Evolutionary conservation across 2,329 filamentous ascomycete genomes (phyloP).

Genomic region (Aspergillus luchuensis): DNA sequence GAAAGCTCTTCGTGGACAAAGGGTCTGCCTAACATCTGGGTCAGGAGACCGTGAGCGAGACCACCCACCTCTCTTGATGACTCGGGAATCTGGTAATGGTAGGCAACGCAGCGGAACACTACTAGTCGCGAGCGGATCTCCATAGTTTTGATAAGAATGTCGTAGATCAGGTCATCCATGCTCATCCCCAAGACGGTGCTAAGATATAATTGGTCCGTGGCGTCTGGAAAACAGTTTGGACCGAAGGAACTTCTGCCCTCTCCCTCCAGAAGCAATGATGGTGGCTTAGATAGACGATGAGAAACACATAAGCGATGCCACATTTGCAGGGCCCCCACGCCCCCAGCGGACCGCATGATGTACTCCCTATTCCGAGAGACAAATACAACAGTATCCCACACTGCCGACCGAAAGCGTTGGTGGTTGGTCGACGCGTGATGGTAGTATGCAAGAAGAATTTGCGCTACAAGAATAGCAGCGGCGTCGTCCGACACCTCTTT

Average conservation of each 20-base stretch:
- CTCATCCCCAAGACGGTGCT: constrained; percentile 21
- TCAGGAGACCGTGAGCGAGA: constrained; percentile 11
- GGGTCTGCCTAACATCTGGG: constrained; percentile 8
- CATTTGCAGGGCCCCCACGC: constrained; percentile 18
- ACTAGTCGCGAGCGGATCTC: constrained; percentile 21
- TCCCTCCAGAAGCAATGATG: constrained; percentile 21
- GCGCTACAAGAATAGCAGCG: constrained; percentile 2
- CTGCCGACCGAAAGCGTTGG: constrained; percentile 14
- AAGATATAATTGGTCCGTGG: constrained; percentile 19
- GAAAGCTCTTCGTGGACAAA: constrained; percentile 7
- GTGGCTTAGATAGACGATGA: constrained; percentile 20
- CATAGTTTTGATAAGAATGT: constrained; percentile 25
- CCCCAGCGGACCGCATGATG: neutral
- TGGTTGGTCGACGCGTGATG: constrained; percentile 21
- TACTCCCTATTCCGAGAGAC: constrained; percentile 1
- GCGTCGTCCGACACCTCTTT: neutral
- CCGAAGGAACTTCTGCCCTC: constrained; percentile 15
- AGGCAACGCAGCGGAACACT: constrained; percentile 20
- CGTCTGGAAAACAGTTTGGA: constrained; percentile 13
- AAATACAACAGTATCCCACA: constrained; percentile 15
- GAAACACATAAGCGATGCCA: constrained; percentile 27
- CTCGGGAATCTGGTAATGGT: constrained; percentile 3
- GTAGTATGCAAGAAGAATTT: constrained; percentile 18
- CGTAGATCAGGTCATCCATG: constrained; percentile 25
- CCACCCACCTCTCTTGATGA: constrained; percentile 6